Percentiles rank a stretch among this genome's conserved stretches.
Evolutionary conservation across 2,329 filamentous ascomycete species (phyloP).

Genomic region (Phialophora macrospora): DNA sequence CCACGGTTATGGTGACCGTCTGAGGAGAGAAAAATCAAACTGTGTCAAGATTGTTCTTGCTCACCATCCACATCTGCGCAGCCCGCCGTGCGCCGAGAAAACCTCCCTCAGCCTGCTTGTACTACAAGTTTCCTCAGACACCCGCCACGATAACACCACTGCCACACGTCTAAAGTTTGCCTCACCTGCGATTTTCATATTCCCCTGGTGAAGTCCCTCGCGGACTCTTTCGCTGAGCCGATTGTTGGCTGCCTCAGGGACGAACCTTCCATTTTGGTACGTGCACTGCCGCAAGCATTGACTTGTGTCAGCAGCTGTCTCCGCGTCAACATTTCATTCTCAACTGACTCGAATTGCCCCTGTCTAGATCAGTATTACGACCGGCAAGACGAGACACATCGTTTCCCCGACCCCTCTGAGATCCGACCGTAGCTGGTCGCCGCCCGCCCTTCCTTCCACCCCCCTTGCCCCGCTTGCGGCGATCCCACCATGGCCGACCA

Average conservation of each 20-base stretch:
- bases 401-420: slow-evolving; percentile 20
- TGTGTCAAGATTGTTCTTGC: slow-evolving; percentile 14
- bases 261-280: slow-evolving; percentile 27
- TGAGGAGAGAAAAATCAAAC: slow-evolving; percentile 15
- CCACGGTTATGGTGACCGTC: not conserved
- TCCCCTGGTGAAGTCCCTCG: slow-evolving; percentile 11
- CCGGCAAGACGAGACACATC: slow-evolving; percentile 21
- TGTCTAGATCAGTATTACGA: slow-evolving; percentile 20
- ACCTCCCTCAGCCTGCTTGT: slow-evolving; percentile 34
- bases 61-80: slow-evolving; percentile 21
- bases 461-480: slow-evolving; percentile 34
- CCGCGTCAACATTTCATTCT: slow-evolving; percentile 20
- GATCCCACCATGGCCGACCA: slow-evolving; percentile 69
- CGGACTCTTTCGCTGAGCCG: slow-evolving; percentile 27
- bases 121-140: slow-evolving; percentile 23
- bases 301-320: slow-evolving; percentile 30
- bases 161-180: slow-evolving; percentile 9
- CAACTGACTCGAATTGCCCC: slow-evolving; percentile 19
- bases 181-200: slow-evolving; percentile 18
- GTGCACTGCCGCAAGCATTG: slow-evolving; percentile 14
- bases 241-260: slow-evolving; percentile 23
- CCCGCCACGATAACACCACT: slow-evolving; percentile 32
- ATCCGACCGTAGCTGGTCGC: slow-evolving; percentile 37
- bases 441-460: slow-evolving; percentile 29
- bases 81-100: slow-evolving; percentile 31